phyloP scores from a whole-genome alignment of 2,329 filamentous ascomycete species.

The Alternaria rosae region DNA sequence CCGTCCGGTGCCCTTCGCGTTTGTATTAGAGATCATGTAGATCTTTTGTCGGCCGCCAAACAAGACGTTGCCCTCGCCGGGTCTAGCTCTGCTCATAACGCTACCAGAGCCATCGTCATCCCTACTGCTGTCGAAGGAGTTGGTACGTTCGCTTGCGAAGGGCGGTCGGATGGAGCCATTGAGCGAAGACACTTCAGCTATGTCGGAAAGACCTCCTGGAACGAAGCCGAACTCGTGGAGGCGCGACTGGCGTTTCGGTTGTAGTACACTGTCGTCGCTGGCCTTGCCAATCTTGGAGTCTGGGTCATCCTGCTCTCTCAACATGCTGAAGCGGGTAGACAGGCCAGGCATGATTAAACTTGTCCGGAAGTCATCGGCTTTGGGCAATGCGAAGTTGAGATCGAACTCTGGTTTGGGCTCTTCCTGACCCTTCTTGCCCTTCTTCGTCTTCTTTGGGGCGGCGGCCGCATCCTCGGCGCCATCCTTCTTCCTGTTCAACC shows the following conservation, averaged over 20 bases:
- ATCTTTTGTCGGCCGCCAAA: conserved; percentile 97
- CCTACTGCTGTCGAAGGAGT: conserved; percentile 69
- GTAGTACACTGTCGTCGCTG: conserved; percentile 91
- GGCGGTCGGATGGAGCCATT: conserved; percentile 61
- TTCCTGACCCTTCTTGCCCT: conserved; percentile 60
- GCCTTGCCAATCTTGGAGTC: conserved; percentile 89
- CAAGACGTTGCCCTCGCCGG: conserved; percentile 86
- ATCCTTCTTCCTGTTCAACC: conserved; percentile 74
- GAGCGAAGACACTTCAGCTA: conserved; percentile 88
- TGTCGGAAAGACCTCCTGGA: conserved; percentile 73
- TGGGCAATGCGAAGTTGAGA: conserved; percentile 75
- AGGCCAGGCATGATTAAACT: conserved; percentile 95
- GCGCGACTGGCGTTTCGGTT: conserved; percentile 80
- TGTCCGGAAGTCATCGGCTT: conserved; percentile 89
- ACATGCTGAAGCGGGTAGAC: conserved; percentile 95
- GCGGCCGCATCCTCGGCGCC: conserved; percentile 42
- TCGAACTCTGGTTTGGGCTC: conserved; percentile 73
- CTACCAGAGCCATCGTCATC: conserved; percentile 75
- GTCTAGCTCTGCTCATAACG: conserved; percentile 84
- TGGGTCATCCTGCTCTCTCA: conserved; percentile 92
- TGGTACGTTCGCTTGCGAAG: conserved; percentile 66
- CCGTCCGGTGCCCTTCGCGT: conserved; percentile 59
- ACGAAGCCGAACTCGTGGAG: conserved; percentile 74
- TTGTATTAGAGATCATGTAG: conserved; percentile 75
- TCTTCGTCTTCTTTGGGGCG: conserved; percentile 49